Conservation (phyloP, 768 basidiomycete genomes). For the Suillus clintonianus region DNA sequence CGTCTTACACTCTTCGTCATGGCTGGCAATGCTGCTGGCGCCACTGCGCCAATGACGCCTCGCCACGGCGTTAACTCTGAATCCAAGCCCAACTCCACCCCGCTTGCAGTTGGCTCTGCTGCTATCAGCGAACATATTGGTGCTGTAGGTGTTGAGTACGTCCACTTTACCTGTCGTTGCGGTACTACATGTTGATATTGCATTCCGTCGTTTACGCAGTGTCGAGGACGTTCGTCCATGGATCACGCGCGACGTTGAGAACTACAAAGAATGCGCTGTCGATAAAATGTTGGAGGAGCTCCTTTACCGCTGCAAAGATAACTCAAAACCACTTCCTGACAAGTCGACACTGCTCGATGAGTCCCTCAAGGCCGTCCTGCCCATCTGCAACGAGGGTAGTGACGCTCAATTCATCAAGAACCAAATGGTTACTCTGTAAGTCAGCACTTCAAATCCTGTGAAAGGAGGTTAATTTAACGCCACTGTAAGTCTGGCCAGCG, state of each 20-base stretch:
- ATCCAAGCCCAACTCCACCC: not conserved
- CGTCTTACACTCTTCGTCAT: not conserved
- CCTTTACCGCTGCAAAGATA: not conserved
- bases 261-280: not conserved
- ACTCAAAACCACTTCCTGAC: not conserved
- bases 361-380: slow-evolving; percentile 1
- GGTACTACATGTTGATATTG: not conserved
- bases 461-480: not conserved
- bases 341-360: not conserved
- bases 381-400: not conserved
- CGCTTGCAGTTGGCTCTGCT: not conserved
- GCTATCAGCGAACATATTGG: not conserved
- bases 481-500: not conserved
- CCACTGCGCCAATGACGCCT: not conserved
- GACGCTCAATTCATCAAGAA: not conserved
- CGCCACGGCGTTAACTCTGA: not conserved
- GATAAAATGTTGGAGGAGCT: not conserved
- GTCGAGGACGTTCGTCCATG: not conserved
- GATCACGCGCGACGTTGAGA: not conserved
- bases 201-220: not conserved
- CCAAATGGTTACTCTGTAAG: not conserved
- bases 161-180: not conserved
- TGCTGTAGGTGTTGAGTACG: not conserved
- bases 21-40: not conserved
- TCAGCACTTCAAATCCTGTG: not conserved